Evolutionary conservation across 805 yeast genomes (phyloP).

Genomic region (Wickerhamiella sorbophila): DNA sequence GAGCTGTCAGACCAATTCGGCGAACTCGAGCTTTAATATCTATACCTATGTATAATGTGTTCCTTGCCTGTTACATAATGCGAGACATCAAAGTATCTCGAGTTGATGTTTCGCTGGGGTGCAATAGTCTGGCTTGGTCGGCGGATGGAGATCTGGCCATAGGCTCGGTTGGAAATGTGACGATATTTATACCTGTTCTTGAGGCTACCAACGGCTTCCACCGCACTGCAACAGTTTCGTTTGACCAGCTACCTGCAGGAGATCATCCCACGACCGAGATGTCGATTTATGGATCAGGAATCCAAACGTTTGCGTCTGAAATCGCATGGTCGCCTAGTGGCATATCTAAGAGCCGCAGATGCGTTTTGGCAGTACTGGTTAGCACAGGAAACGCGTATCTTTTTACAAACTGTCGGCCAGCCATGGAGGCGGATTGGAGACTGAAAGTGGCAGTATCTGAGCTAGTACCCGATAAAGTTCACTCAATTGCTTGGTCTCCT

Average conservation of each 20-base stretch:
- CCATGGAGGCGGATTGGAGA: slow-evolving; percentile 1
- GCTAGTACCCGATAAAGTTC: not conserved
- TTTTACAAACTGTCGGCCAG: not conserved
- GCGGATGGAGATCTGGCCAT: slow-evolving; percentile 4
- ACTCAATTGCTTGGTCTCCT: slow-evolving; percentile 3
- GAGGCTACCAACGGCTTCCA: not conserved
- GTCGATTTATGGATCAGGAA: not conserved
- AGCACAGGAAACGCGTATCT: not conserved
- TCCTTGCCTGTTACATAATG: not conserved
- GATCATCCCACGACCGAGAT: not conserved
- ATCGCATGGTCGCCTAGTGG: slow-evolving; percentile 6
- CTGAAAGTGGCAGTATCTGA: not conserved
- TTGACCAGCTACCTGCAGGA: not conserved
- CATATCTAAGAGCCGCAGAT: not conserved
- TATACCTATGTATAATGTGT: too few relatives aligned
- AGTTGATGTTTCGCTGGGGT: slow-evolving; percentile 1
- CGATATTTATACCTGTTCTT: slow-evolving; percentile 1
- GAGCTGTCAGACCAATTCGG: slow-evolving; percentile 19
- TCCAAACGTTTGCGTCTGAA: slow-evolving; percentile 1
- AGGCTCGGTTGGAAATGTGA: not conserved
- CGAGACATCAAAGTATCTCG: slow-evolving; percentile 6
- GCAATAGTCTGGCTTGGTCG: slow-evolving; percentile 4
- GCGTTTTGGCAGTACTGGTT: slow-evolving; percentile 5
- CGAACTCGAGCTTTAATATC: slow-evolving; percentile 9
- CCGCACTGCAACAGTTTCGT: not conserved